Base-by-base conservation (phyloP, 805 yeast genomes). In the Zygoascus biomembranicola region DNA sequence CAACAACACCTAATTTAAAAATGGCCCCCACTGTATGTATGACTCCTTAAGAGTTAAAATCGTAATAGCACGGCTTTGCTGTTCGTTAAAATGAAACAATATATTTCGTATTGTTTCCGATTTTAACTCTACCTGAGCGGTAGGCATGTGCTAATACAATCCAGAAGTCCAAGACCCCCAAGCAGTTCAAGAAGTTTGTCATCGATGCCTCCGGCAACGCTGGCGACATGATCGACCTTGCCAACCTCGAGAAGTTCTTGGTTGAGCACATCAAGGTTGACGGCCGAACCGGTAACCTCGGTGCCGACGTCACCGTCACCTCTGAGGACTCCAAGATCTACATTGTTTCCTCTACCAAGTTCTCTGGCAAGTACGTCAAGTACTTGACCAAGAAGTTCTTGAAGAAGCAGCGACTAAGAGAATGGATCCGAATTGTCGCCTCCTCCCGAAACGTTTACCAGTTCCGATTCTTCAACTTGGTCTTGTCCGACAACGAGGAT, bases 291-390 rank as follows among this genome's bases (percentile, higher is more conserved):
- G 97, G 98, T 77, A 87, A 90, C 92, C 85, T 94, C 73, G 97
- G 96, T 79, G 90, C 87, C 74, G 87, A 85, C 73, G 83, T 94
- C 81, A 79, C 90, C 62, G 89, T 92, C 65, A 77, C 89, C 70
- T 77, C 80, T 70, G 94, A 89, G 73, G 95, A 90, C 73, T 78
- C 83, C 81, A 84, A 85, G 80, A 82, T 87, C 73, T 84, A 87
- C 73, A 89, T 94, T 72, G 87, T 90, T 73, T 80, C 97, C 65
- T 83, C 85, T 77, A 77, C 95, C 77, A 85, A 89, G 80, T 92
- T 94, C 94, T 90, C 97, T 67, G 99, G 99, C 80, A 92, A 95
- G 82, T 94, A 94, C 95, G 85, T 92, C 77, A 94, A 95, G 84
- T 94, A 94, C 95, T 82, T 94, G 75, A 88, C 98, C 73, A 95